Evolutionary conservation across 345 rosid genomes (phyloP).

Genomic region (Alliaria petiolata): DNA sequence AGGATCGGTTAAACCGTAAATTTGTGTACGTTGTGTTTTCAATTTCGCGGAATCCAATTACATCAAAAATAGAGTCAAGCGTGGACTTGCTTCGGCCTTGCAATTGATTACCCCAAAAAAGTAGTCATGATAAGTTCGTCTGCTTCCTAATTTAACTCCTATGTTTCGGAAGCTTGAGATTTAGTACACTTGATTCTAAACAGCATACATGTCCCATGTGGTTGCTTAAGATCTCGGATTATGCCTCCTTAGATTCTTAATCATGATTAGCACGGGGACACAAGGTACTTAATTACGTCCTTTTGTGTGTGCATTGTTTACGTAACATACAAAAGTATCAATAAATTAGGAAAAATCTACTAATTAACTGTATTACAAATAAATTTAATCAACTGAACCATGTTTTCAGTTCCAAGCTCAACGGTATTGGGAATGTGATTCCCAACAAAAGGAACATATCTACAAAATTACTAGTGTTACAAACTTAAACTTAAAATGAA

Average conservation of each 20-base stretch:
- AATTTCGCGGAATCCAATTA: background rate
- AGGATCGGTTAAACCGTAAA: background rate
- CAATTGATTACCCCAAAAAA: background rate
- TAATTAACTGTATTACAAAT: background rate
- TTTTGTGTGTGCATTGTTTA: conserved; percentile 3
- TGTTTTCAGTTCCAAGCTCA: background rate
- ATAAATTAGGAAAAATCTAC: background rate
- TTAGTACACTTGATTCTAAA: conserved; percentile 21
- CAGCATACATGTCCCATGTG: conserved; percentile 27
- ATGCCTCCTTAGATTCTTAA: conserved; percentile 28
- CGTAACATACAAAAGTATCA: background rate
- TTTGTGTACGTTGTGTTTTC: background rate
- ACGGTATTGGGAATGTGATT: background rate
- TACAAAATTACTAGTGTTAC: background rate
- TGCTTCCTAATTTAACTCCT: conserved; percentile 27
- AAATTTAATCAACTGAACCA: background rate
- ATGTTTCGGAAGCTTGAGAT: conserved; percentile 26
- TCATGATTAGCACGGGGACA: conserved; percentile 27
- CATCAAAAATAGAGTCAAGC: background rate
- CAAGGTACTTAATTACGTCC: conserved; percentile 15
- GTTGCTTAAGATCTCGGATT: conserved; percentile 33
- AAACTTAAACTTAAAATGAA: background rate
- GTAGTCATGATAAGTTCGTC: conserved; percentile 16
- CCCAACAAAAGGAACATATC: background rate
- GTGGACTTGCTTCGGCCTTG: background rate